Conservation (phyloP, 2,329 filamentous ascomycete species). For the Aspergillus neoniger region DNA sequence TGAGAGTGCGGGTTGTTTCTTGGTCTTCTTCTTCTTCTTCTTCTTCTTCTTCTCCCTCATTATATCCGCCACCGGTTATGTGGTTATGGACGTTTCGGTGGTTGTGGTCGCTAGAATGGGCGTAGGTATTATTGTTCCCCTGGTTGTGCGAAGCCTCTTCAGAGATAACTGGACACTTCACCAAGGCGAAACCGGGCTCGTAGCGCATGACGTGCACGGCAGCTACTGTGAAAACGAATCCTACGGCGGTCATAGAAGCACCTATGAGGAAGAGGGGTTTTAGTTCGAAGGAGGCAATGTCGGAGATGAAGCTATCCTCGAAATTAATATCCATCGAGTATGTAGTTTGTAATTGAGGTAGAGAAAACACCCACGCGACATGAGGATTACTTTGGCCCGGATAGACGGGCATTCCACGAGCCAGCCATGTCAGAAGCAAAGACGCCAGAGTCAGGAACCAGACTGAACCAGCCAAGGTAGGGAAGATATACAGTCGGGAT, state of each 20-base stretch:
- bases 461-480: slow-evolving; percentile 20
- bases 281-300: slow-evolving; percentile 26
- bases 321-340: not conserved
- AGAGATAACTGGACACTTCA: not conserved
- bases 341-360: not conserved
- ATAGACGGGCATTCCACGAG: slow-evolving; percentile 22
- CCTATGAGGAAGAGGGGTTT: slow-evolving; percentile 27
- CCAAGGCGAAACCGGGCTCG: slow-evolving; percentile 23
- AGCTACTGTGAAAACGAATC: slow-evolving; percentile 23
- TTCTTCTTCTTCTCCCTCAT: slow-evolving; percentile 9
- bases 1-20: slow-evolving; percentile 19
- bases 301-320: slow-evolving; percentile 23
- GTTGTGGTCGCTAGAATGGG: not conserved
- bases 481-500: slow-evolving; percentile 23
- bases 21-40: slow-evolving; percentile 17
- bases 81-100: not conserved
- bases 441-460: slow-evolving; percentile 25
- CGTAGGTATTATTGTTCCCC: not conserved
- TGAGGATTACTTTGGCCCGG: slow-evolving; percentile 24
- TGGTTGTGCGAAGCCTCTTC: not conserved
- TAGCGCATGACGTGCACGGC: slow-evolving; percentile 27
- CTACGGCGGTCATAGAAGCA: slow-evolving; percentile 23
- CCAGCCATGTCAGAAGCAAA: slow-evolving; percentile 23
- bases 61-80: not conserved
- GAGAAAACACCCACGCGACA: slow-evolving; percentile 14